phyloP scores from a whole-genome alignment of 2,329 filamentous ascomycete species.

The Metarhizium brunneum region DNA sequence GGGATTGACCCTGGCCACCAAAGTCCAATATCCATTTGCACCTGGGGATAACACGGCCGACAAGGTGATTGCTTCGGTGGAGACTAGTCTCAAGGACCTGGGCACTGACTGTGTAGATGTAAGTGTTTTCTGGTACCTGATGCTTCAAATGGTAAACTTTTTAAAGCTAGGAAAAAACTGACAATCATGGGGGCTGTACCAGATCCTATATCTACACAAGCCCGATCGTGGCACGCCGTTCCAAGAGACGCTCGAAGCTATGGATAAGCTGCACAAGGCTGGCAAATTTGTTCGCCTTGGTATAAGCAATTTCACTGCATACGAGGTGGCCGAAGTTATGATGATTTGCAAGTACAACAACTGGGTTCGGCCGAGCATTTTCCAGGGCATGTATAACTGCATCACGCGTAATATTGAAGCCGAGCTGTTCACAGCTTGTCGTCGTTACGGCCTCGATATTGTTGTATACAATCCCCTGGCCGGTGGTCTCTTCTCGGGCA shows the following conservation, averaged over 20 bases:
- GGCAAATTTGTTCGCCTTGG: constrained; percentile 78
- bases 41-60: constrained; percentile 33
- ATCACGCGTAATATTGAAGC: constrained; percentile 68
- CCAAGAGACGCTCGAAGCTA: constrained; percentile 65
- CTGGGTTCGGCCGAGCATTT: constrained; percentile 77
- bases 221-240: constrained; percentile 60
- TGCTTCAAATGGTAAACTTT: background rate
- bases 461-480: constrained; percentile 78
- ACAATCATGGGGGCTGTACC: background rate
- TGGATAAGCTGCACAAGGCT: constrained; percentile 74
- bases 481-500: constrained; percentile 72
- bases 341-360: constrained; percentile 68
- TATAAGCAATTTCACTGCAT: constrained; percentile 76
- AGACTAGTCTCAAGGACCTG: constrained; percentile 61
- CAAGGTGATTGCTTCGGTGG: constrained; percentile 54
- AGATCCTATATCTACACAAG: constrained; percentile 29
- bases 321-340: constrained; percentile 79
- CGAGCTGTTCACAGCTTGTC: constrained; percentile 65
- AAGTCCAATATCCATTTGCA: constrained; percentile 52
- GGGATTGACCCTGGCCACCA: constrained; percentile 70
- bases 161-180: background rate
- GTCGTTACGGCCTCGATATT: constrained; percentile 67
- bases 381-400: constrained; percentile 82
- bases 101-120: constrained; percentile 64
- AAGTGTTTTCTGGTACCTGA: constrained; percentile 14